Evolutionary conservation across 768 basidiomycete genomes (phyloP), one percentile per base, ranked within the genome.

Genomic region (Mycena maculata): DNA sequence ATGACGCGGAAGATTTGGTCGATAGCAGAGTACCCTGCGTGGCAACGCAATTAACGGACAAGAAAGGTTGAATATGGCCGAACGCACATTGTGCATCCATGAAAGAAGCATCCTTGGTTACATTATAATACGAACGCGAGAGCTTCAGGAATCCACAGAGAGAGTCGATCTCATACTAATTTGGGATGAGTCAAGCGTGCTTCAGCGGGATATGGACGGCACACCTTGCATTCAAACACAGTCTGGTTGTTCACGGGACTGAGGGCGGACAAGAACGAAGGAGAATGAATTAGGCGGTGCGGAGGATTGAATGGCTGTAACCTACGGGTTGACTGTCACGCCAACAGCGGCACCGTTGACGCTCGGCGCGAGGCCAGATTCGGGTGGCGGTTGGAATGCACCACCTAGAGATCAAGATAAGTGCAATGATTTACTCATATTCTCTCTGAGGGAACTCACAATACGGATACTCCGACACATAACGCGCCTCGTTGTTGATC

Each of bases 81-180:
- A 36, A 76, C 86, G 41, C 73, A 88, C 92, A 94, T 60, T 92
- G 82, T 30, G 77, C 79, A 71, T 92, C 90, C 79, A 93, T 88
- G 77, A 93, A 89, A 0, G 91, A 90, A 1, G 82, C 63, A 71
- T 93, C 92, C 18, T 87, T 84, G 0, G 92, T 93, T n/a, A 84
- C 85, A 73, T 88, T 80, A 60, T 90, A 92, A 76, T 92, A 93
- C 4, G 87, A 86, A 27, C 90, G 79, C 15, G 92, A 93, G 13
- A 94, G 82, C 77, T 93, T 94, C 71, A 94, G 77, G 80, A 93
- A 93, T 8, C 91, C 87, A 65, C 91, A 92, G 1, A 94, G 79
- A 0, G 92, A 93, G 74, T 94, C 92, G 53, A 94, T 81, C 75
- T 94, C 92, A 71, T 92, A 94, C 90, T 36, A 36, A 13, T 36